Evolutionary conservation across 2,329 filamentous ascomycete species (phyloP).

Genomic region (Metarhizium brunneum): DNA sequence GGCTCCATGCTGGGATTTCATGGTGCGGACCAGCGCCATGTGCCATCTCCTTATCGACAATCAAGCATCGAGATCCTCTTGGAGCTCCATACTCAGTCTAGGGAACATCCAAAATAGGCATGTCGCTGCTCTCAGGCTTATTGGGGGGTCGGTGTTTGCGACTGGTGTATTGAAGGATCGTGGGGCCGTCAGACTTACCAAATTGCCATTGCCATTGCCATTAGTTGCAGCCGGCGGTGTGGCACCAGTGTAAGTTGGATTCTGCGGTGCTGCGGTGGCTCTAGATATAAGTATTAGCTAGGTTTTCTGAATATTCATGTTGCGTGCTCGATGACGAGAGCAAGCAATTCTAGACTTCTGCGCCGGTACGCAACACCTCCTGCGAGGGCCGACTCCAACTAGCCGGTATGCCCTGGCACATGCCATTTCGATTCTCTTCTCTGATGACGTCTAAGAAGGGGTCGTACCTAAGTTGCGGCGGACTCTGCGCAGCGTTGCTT

Average conservation of each 20-base stretch:
- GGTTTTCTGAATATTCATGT: background rate
- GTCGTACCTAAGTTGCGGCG: slow-evolving; percentile 38
- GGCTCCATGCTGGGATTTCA: too few species aligned
- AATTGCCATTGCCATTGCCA: slow-evolving; percentile 27
- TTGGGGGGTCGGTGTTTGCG: background rate
- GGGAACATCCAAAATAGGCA: background rate
- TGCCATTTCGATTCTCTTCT: background rate
- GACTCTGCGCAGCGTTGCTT: slow-evolving; percentile 27
- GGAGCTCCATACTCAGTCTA: background rate
- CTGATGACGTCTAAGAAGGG: background rate
- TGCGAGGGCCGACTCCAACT: too few species aligned
- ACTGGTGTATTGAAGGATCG: background rate
- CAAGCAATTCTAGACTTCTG: background rate
- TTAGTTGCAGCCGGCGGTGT: slow-evolving; percentile 32
- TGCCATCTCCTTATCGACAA: background rate
- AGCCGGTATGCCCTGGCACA: background rate
- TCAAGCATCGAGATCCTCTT: background rate
- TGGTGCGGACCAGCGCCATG: background rate
- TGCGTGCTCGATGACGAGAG: background rate
- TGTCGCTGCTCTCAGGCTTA: background rate
- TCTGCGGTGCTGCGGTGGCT: slow-evolving; percentile 11
- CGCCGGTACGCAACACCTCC: too few species aligned
- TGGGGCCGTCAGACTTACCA: slow-evolving; percentile 24
- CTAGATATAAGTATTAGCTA: slow-evolving; percentile 9
- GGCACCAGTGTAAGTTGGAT: slow-evolving; percentile 17